Conservation (phyloP, 2,329 filamentous ascomycete species). For the Nigrospora sphaerica region DNA sequence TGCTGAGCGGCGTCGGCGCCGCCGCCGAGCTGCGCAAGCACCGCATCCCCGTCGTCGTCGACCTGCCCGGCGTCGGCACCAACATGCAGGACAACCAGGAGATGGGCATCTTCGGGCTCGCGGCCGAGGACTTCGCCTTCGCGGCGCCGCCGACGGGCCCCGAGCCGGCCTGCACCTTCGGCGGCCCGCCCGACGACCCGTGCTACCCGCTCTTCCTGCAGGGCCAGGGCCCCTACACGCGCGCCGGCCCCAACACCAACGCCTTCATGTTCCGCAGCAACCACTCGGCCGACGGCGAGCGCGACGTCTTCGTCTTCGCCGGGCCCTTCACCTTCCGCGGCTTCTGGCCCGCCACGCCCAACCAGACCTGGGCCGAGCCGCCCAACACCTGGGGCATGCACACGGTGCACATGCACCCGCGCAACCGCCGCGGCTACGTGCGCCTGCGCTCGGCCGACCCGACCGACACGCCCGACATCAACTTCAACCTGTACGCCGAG, state of each 20-base stretch:
- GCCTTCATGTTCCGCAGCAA: constrained; percentile 8
- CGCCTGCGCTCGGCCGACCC: constrained; percentile 45
- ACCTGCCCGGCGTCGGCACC: constrained; percentile 24
- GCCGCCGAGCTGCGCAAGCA: constrained; percentile 12
- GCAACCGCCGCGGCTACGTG: constrained; percentile 46
- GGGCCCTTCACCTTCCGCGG: constrained; percentile 9
- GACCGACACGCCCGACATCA: constrained; percentile 54
- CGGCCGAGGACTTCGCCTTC: constrained; percentile 2
- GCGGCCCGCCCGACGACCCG: constrained; percentile 5
- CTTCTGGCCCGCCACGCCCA: constrained; percentile 9
- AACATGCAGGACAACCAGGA: constrained; percentile 21
- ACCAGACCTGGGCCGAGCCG: constrained; percentile 10
- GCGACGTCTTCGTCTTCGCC: constrained; percentile 9
- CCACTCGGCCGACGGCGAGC: constrained; percentile 7
- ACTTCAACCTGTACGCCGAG: constrained; percentile 48
- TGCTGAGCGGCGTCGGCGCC: constrained; percentile 24
- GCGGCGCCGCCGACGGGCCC: constrained; percentile 5
- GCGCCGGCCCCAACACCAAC: constrained; percentile 11
- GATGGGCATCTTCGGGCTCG: constrained; percentile 10
- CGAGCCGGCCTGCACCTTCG: constrained; percentile 10
- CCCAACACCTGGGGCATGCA: constrained; percentile 22
- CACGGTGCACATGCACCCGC: constrained; percentile 29
- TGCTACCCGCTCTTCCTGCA: constrained; percentile 10
- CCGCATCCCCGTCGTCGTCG: constrained; percentile 16
- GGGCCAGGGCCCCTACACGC: constrained; percentile 1